A percentile compares a stretch with the other conserved stretches of the same genome.
phyloP scores from a whole-genome alignment of 202 grass and related monocot species.

The Panicum virgatum region DNA sequence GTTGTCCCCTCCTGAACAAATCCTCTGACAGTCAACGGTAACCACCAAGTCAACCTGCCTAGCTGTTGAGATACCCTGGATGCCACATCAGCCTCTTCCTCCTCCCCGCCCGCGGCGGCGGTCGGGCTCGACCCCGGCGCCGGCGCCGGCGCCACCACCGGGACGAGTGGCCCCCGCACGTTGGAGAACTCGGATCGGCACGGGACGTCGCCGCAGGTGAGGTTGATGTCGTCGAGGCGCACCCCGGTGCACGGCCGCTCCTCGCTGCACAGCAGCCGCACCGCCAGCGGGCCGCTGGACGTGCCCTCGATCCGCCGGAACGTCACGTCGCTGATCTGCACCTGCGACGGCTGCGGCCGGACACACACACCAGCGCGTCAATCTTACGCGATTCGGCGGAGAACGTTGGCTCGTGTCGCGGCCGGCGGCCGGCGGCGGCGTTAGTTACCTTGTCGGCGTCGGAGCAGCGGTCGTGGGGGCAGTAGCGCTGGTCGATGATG shows the following conservation, averaged over 20 bases:
- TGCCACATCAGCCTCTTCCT: background rate
- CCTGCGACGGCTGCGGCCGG: constrained; percentile 30
- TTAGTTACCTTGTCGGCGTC: constrained; percentile 4
- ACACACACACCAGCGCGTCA: too few relatives aligned
- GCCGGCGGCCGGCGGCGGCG: too few relatives aligned
- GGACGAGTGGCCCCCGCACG: background rate
- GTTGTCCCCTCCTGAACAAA: background rate
- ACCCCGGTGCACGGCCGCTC: constrained; percentile 46
- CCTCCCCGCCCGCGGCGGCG: background rate
- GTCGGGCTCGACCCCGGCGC: background rate
- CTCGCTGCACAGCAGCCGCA: constrained; percentile 54
- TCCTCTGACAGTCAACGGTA: background rate
- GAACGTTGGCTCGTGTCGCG: too few relatives aligned
- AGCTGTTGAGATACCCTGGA: background rate
- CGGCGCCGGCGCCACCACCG: background rate
- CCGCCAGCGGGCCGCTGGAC: constrained; percentile 24
- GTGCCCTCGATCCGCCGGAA: constrained; percentile 54
- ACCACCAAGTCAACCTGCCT: background rate
- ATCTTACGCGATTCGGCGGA: too few relatives aligned
- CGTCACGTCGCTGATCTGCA: constrained; percentile 50
- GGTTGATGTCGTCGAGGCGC: constrained; percentile 32
- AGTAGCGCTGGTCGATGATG: constrained; percentile 79
- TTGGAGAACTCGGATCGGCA: background rate
- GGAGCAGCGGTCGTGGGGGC: constrained; percentile 51
- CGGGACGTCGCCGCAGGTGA: background rate